Evolutionary conservation across 2,329 filamentous ascomycete species (phyloP).

Genomic region (Aureobasidium leucospermi): DNA sequence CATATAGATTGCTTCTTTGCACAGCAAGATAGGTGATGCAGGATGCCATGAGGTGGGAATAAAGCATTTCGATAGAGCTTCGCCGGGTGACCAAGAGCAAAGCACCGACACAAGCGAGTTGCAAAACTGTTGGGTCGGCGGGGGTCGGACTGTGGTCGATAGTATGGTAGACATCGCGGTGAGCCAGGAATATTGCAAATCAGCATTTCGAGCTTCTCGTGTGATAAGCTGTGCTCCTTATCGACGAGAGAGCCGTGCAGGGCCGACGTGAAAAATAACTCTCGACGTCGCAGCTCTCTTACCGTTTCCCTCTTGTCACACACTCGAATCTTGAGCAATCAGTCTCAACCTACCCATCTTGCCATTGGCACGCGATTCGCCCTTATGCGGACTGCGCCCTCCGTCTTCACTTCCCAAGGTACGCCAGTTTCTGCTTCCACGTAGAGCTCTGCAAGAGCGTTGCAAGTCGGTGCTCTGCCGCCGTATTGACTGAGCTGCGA

Average conservation of each 20-base stretch:
- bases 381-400: conserved; percentile 43
- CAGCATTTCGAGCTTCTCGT: not conserved
- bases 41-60: not conserved
- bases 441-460: conserved; percentile 7
- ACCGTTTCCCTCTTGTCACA: conserved; percentile 21
- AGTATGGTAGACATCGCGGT: not conserved
- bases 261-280: conserved; percentile 12
- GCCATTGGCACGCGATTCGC: conserved; percentile 17
- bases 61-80: conserved; percentile 3
- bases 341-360: conserved; percentile 12
- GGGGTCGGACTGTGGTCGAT: not conserved
- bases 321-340: conserved; percentile 20
- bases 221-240: conserved; percentile 12
- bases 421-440: conserved; percentile 24
- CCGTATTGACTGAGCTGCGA: not conserved
- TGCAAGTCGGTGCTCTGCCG: not conserved
- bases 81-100: not conserved
- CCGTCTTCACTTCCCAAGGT: conserved; percentile 48
- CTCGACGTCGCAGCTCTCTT: conserved; percentile 8
- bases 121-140: conserved; percentile 1
- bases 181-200: conserved; percentile 7
- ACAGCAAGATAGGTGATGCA: not conserved
- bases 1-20: not conserved
- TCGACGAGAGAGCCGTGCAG: conserved; percentile 7
- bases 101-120: conserved; percentile 1